These are phyloP conservation scores for Diplodia intermedia DNA, from an alignment of 2,329 filamentous ascomycete species.

Conservation along the genomic window DNA sequence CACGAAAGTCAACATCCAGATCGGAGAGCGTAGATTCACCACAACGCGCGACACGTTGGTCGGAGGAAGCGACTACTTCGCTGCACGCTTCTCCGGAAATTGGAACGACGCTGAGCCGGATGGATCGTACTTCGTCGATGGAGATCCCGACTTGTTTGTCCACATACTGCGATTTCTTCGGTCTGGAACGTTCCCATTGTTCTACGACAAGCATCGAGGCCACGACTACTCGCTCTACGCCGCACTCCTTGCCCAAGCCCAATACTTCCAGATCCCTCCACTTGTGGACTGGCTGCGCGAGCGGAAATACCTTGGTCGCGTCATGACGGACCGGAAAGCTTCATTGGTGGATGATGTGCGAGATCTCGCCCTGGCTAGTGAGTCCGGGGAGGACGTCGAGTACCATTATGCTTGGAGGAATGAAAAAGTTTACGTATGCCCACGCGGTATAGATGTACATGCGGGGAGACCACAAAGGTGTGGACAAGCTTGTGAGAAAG, in stretches of 20 bases:
- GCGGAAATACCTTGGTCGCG: constrained; percentile 36
- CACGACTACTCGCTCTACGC: constrained; percentile 45
- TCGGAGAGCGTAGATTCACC: constrained; percentile 33
- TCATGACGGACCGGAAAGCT: constrained; percentile 33
- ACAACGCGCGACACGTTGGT: constrained; percentile 37
- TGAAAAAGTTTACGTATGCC: neutral
- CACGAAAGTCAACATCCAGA: neutral
- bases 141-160: constrained; percentile 45
- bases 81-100: constrained; percentile 37
- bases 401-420: neutral
- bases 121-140: constrained; percentile 48
- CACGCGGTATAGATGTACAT: neutral
- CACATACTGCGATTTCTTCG: constrained; percentile 49
- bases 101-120: constrained; percentile 40
- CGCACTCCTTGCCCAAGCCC: constrained; percentile 43
- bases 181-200: constrained; percentile 44
- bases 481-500: neutral
- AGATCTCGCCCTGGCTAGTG: neutral
- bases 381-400: neutral
- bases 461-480: neutral
- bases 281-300: constrained; percentile 42
- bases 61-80: constrained; percentile 39
- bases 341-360: neutral
- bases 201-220: constrained; percentile 41
- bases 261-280: constrained; percentile 42